A percentile compares a stretch with the other conserved stretches of the same genome.
phyloP scores from a whole-genome alignment of 2,329 filamentous ascomycete species.

The Xylaria sp. region DNA sequence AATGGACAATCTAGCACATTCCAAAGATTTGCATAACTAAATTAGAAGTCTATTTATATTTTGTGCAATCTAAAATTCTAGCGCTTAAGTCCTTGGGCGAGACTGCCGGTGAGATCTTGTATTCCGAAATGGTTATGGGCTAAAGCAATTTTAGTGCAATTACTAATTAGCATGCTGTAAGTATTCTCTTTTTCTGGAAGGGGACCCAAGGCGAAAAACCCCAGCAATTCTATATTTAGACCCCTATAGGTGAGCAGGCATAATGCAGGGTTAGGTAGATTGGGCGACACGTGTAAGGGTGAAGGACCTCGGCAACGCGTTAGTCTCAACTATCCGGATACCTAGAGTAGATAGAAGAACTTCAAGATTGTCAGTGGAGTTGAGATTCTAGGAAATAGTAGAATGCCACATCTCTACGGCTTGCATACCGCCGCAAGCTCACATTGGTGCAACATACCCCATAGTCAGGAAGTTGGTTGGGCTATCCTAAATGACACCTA shows the following conservation, averaged over 20 bases:
- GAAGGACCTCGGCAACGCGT: background rate
- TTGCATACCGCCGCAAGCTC: conserved; percentile 7
- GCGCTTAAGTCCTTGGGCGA: background rate
- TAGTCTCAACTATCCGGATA: background rate
- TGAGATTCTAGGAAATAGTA: background rate
- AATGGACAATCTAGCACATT: no score
- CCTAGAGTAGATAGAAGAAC: background rate
- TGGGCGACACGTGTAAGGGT: background rate
- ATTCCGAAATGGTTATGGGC: background rate
- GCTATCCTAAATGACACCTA: background rate
- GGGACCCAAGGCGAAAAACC: background rate
- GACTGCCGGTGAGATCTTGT: background rate
- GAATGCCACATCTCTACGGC: background rate
- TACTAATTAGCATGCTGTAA: no score
- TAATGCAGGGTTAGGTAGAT: background rate
- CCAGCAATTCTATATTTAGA: conserved; percentile 23
- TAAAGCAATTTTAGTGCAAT: background rate
- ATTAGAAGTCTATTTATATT: conserved; percentile 6
- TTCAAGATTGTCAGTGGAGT: background rate
- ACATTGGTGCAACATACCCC: conserved; percentile 26
- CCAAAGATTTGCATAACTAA: background rate
- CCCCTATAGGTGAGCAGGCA: background rate
- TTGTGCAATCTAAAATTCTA: background rate
- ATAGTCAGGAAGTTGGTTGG: background rate
- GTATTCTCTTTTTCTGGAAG: background rate